Percentiles rank a stretch among this genome's conserved stretches.
Conservation (phyloP, 2,329 filamentous ascomycete species). For the Xylaria sp. region DNA sequence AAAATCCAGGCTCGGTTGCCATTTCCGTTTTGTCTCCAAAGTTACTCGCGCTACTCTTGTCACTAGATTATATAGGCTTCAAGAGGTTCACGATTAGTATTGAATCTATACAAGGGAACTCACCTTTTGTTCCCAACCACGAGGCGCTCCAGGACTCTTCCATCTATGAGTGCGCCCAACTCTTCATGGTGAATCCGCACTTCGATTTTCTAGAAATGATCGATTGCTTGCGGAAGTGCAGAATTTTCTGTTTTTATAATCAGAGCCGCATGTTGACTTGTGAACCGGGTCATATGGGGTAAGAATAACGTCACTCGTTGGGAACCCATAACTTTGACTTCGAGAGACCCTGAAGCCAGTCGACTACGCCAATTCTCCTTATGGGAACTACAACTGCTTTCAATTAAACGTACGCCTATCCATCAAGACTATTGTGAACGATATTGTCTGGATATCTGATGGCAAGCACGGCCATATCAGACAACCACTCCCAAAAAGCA, state of each 20-base stretch:
- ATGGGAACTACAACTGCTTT: not conserved
- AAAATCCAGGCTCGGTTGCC: not conserved
- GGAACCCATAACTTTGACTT: constrained; percentile 3
- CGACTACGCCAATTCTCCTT: not conserved
- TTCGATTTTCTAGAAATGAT: not conserved
- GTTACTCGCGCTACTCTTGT: not conserved
- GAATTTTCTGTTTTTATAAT: not conserved
- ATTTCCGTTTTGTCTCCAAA: not conserved
- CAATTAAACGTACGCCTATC: not conserved
- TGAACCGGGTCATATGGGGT: not conserved
- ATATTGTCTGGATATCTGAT: not conserved
- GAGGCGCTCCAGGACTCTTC: not conserved
- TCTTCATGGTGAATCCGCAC: not conserved
- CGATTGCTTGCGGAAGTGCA: not conserved
- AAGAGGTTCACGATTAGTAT: not conserved
- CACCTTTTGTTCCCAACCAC: not conserved
- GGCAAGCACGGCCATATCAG: not conserved
- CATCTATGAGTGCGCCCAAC: not conserved
- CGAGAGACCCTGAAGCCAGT: not conserved
- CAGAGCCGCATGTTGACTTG: not conserved
- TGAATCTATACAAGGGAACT: not conserved
- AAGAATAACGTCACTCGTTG: constrained; percentile 12
- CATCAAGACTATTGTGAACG: not conserved
- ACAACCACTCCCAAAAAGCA: constrained; percentile 1
- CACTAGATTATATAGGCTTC: not conserved